phyloP scores from a whole-genome alignment of 345 rosid genomes.

The Salix exigua region DNA sequence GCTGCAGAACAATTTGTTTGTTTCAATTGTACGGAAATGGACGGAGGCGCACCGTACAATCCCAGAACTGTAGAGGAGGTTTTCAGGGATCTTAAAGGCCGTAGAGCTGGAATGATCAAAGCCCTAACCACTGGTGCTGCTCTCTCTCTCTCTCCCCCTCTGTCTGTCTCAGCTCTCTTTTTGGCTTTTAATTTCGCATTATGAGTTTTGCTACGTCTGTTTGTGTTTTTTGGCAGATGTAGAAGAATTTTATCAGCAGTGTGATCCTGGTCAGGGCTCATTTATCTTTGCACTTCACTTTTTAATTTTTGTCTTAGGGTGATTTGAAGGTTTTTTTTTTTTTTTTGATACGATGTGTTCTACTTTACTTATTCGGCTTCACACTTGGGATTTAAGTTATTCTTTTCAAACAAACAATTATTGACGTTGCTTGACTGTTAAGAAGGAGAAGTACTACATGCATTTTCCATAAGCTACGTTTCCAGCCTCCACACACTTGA shows the following conservation, averaged over 20 bases:
- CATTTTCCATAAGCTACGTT: no score
- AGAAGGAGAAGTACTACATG: no score
- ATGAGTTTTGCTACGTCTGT: not conserved
- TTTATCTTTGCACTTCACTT: not conserved
- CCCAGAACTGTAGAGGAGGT: slow-evolving; percentile 75
- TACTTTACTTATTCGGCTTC: no score
- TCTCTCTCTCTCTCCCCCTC: slow-evolving; percentile 17
- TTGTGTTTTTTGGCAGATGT: slow-evolving; percentile 47
- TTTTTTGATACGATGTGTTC: no score
- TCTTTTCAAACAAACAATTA: no score
- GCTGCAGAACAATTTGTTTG: not conserved
- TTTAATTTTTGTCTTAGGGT: not conserved
- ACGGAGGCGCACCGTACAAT: slow-evolving; percentile 54
- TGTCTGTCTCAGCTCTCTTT: not conserved
- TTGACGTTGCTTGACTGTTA: no score
- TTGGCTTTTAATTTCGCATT: not conserved
- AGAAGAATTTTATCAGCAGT: slow-evolving; percentile 59
- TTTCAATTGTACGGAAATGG: slow-evolving; percentile 39
- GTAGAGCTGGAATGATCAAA: slow-evolving; percentile 66
- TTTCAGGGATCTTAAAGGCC: slow-evolving; percentile 74
- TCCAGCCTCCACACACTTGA: no score
- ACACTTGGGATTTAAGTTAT: no score
- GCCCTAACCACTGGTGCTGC: slow-evolving; percentile 58
- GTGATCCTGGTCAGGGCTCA: slow-evolving; percentile 75
- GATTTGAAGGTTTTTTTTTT: no score